Conservation (phyloP, 1,139 yeast genomes). For the Suhomyces taliae region DNA sequence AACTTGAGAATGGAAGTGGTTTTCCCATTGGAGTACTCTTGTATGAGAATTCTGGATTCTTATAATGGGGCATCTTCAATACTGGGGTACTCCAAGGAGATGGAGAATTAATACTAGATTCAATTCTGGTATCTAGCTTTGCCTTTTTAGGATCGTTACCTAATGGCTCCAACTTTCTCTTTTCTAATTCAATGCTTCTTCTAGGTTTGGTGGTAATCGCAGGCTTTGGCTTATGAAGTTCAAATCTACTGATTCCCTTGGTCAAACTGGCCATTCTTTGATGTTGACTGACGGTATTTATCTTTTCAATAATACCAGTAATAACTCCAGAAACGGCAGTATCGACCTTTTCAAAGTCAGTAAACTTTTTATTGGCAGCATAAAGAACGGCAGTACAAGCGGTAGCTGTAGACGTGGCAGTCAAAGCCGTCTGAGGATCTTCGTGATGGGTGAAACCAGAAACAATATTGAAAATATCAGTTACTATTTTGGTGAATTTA, state of each 20-base stretch:
- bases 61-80: conserved; percentile 44
- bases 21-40: neutral
- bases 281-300: conserved; percentile 25
- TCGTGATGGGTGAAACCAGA: conserved; percentile 35
- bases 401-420: conserved; percentile 42
- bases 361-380: conserved; percentile 16
- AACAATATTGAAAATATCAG: conserved; percentile 39
- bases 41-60: conserved; percentile 26
- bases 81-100: conserved; percentile 13
- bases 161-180: neutral
- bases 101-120: neutral
- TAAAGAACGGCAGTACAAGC: conserved; percentile 40
- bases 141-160: conserved; percentile 11
- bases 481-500: conserved; percentile 26
- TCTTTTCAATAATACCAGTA: conserved; percentile 29
- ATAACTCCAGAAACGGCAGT: conserved; percentile 28
- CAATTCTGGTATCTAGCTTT: conserved; percentile 3
- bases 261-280: conserved; percentile 36
- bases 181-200: neutral
- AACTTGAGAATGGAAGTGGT: neutral
- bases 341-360: conserved; percentile 20
- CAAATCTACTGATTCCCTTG: conserved; percentile 21
- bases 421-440: conserved; percentile 37
- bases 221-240: neutral
- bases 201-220: neutral